A percentile compares a stretch with the other conserved stretches of the same genome.
These are phyloP conservation scores for Orychophragmus violaceus DNA, from an alignment of 345 rosid genomes.

Conservation along the genomic window DNA sequence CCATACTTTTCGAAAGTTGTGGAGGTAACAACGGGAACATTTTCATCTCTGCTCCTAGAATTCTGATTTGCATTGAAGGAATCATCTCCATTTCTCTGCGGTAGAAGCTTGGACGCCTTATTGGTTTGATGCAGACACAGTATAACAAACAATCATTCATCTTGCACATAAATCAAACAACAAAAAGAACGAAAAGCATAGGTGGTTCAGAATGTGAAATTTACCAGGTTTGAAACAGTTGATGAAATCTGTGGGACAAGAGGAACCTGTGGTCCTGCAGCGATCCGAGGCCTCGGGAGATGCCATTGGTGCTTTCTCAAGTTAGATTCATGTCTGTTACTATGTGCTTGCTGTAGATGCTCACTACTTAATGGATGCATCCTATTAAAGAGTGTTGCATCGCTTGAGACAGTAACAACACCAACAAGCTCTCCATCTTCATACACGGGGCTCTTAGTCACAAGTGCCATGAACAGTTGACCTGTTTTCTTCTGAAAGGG, in stretches of 20 bases:
- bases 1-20: conserved; percentile 39
- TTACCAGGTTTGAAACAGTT: conserved; percentile 80
- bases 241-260: conserved; percentile 49
- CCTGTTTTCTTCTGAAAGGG: conserved; percentile 71
- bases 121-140: conserved; percentile 17
- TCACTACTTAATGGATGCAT: conserved; percentile 33
- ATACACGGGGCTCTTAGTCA: conserved; percentile 60
- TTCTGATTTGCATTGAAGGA: conserved; percentile 16
- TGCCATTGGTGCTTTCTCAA: conserved; percentile 55
- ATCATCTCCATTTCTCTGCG: conserved; percentile 40
- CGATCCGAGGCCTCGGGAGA: conserved; percentile 47
- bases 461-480: conserved; percentile 59
- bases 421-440: conserved; percentile 65
- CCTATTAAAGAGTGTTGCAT: conserved; percentile 48
- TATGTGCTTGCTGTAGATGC: conserved; percentile 27
- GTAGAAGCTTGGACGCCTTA: conserved; percentile 55
- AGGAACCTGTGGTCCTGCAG: conserved; percentile 17
- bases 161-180: not conserved
- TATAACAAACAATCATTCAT: conserved; percentile 14
- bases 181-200: not conserved
- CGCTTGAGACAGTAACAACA: conserved; percentile 66
- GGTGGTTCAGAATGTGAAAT: not conserved
- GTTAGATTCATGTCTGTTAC: conserved; percentile 35
- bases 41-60: conserved; percentile 32
- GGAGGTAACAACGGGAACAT: conserved; percentile 30